Conservation (phyloP, 257 asterid species). For the Solanum paucissectum region DNA sequence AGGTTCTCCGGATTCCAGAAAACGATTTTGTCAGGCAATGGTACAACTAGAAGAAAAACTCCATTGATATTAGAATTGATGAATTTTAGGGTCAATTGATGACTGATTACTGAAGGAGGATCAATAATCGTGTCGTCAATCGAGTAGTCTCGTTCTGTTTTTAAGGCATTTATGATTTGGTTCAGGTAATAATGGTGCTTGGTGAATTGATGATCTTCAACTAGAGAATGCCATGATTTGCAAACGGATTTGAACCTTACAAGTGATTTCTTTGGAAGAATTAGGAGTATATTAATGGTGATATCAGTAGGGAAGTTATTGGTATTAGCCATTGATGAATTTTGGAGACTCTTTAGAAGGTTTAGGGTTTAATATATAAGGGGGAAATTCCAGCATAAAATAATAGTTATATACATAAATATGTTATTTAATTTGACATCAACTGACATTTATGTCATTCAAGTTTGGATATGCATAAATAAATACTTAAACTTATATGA, state of each 20-base stretch:
- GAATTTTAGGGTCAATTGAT: neutral
- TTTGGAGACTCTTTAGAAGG: neutral
- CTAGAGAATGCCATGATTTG: neutral
- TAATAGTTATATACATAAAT: too few relatives aligned
- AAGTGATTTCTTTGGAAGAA: neutral
- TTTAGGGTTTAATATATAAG: neutral
- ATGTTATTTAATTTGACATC: too few relatives aligned
- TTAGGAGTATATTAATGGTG: neutral
- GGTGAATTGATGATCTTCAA: neutral
- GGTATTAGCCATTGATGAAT: neutral
- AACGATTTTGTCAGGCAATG: neutral
- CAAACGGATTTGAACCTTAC: neutral
- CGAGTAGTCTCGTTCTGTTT: neutral
- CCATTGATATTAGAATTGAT: neutral
- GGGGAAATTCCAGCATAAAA: neutral
- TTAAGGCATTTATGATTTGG: neutral
- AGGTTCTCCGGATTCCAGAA: neutral
- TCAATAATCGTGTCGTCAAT: neutral
- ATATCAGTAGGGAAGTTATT: neutral
- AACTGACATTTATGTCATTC: too few relatives aligned
- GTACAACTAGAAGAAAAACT: neutral
- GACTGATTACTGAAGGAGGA: neutral
- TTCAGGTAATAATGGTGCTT: neutral
- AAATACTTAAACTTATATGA: accelerated
- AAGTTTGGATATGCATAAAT: too few relatives aligned